Evolutionary conservation across 805 yeast species (phyloP), one percentile per base, ranked within the genome.

Genomic region (Sungouiella thailandica): DNA sequence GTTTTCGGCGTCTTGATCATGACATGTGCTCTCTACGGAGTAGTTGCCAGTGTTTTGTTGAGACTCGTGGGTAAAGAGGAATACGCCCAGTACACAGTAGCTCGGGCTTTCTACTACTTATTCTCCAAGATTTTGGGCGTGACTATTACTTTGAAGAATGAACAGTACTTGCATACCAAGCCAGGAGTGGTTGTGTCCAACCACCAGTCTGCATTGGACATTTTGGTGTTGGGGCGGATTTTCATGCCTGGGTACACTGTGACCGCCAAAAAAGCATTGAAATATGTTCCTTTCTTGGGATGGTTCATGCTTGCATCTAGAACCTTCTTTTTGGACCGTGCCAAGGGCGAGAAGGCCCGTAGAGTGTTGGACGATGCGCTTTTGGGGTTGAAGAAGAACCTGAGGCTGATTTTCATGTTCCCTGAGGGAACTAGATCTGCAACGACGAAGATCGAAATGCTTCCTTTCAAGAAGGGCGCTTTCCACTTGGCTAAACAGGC

Each of bases 401-500:
- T 78, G 52, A 80, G 89, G 48, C 85, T 83, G 11, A 70, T 93
- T 16, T 93, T 81, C 72, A 78, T 93, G 63, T 93, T 89, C 70
- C 96, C 97, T 17, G 99, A 93, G 61, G 99, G 99, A 17, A 93
- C 98, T 2, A 76, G 99, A 60, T 87, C 97, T 0, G 83, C 81
- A 44, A 62, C 83, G 8, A 60, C 74, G 16, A 70, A 70, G 23
- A 80, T 94, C 32, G 77, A 70, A 3, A 62, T 93, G 55, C 70
- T 87, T 31, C 95, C 95, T 1, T 87, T 93, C 65, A 93, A 93
- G 61, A 93, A 93, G 57, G 99, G 99, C 35, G 97, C 97, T 0
- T 93, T 93, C 78, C 97, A 93, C 60, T 72, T 93, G 53, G 99
- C 99, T 6, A 83, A 84, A 43, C 95, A 88, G 60, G 95, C 95